Percentiles rank a stretch among this genome's conserved stretches.
phyloP scores from a whole-genome alignment of 371 early-diverging fungal genomes.

The Lichtheimia hyalospora region DNA sequence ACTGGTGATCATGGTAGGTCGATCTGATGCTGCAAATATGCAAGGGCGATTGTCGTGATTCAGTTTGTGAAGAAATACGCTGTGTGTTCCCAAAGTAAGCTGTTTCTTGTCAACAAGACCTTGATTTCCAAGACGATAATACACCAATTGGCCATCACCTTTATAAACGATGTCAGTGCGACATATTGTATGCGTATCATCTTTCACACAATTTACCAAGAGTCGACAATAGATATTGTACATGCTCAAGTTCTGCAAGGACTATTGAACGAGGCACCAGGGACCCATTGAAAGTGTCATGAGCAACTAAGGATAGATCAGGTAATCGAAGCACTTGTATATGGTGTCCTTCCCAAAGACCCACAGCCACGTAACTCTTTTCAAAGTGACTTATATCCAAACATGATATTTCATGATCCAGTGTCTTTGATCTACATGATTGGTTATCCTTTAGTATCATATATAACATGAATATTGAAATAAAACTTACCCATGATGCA shows the following conservation, averaged over 20 bases:
- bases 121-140: constrained; percentile 46
- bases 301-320: constrained; percentile 34
- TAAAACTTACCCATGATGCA: constrained; percentile 45
- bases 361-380: constrained; percentile 52
- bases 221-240: constrained; percentile 69
- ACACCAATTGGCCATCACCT: constrained; percentile 78
- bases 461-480: constrained; percentile 23
- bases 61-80: constrained; percentile 62
- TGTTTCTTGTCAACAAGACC: constrained; percentile 49
- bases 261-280: constrained; percentile 72
- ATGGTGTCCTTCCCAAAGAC: constrained; percentile 65
- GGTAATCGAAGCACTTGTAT: constrained; percentile 60
- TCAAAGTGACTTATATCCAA: constrained; percentile 54
- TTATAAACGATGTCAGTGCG: not conserved
- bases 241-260: constrained; percentile 58
- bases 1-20: constrained; percentile 79
- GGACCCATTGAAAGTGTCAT: constrained; percentile 43
- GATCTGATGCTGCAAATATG: constrained; percentile 83
- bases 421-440: constrained; percentile 28
- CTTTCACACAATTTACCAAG: constrained; percentile 50
- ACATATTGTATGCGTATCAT: not conserved
- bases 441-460: constrained; percentile 42
- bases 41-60: constrained; percentile 37
- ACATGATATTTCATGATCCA: constrained; percentile 67
- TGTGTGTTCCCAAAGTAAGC: constrained; percentile 69